A percentile compares a stretch with the other conserved stretches of the same genome.
phyloP scores from a whole-genome alignment of 2,329 filamentous ascomycete species.

The Trichophyton schoenleinii region DNA sequence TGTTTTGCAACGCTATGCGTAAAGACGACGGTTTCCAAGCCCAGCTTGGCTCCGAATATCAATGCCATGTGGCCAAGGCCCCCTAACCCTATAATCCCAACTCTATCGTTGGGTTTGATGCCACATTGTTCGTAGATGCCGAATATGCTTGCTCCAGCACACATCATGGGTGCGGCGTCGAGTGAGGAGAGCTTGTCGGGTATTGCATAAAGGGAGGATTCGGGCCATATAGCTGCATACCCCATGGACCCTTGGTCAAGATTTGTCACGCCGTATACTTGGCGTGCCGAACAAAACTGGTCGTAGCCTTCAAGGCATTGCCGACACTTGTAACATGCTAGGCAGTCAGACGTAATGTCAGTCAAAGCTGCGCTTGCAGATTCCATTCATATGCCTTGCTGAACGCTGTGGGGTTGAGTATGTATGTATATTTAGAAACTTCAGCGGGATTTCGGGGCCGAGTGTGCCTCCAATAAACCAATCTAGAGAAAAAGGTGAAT shows the following conservation, averaged over 20 bases:
- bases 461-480: neutral
- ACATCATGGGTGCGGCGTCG: slow-evolving; percentile 36
- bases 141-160: slow-evolving; percentile 42
- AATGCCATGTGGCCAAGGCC: slow-evolving; percentile 42
- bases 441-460: neutral
- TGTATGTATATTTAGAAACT: neutral
- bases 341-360: neutral
- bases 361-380: neutral
- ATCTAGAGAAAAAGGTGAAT: neutral
- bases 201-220: slow-evolving; percentile 29
- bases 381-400: neutral
- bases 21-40: slow-evolving; percentile 41
- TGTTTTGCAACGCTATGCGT: slow-evolving; percentile 41
- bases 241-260: slow-evolving; percentile 29
- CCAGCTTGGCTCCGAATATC: slow-evolving; percentile 42
- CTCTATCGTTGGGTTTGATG: slow-evolving; percentile 33
- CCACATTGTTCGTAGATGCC: slow-evolving; percentile 37
- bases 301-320: slow-evolving; percentile 18
- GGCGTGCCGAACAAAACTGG: slow-evolving; percentile 20
- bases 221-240: slow-evolving; percentile 28
- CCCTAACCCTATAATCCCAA: slow-evolving; percentile 43
- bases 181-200: slow-evolving; percentile 37
- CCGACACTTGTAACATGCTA: slow-evolving; percentile 20
- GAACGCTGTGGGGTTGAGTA: too few relatives aligned
- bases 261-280: slow-evolving; percentile 25